Evolutionary conservation across 2,329 filamentous ascomycete species (phyloP).

Genomic region (Orbilia oligospora): DNA sequence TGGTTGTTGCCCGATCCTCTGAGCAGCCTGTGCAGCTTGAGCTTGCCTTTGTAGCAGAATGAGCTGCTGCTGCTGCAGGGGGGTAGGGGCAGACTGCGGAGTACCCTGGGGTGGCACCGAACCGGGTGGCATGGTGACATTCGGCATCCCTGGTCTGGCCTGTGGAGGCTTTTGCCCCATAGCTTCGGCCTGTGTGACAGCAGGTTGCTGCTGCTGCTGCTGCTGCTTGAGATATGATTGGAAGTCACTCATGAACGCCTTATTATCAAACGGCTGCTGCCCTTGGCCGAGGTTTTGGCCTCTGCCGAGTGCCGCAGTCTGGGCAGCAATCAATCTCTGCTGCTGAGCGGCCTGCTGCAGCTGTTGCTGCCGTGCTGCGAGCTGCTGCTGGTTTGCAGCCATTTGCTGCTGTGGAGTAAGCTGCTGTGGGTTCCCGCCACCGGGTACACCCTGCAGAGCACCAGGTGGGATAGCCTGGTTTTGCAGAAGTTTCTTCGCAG

Average conservation of each 20-base stretch:
- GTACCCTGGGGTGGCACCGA: conserved; percentile 26
- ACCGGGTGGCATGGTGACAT: conserved; percentile 31
- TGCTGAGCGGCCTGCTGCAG: conserved; percentile 33
- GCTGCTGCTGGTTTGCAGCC: conserved; percentile 46
- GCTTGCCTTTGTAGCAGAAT: conserved; percentile 35
- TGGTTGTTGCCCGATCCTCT: conserved; percentile 26
- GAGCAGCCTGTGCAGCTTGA: conserved; percentile 22
- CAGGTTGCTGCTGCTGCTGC: conserved; percentile 30
- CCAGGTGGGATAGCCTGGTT: conserved; percentile 13
- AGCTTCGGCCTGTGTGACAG: conserved; percentile 9
- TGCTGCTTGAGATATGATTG: conserved; percentile 48
- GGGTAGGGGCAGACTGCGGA: conserved; percentile 12
- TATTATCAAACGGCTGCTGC: conserved; percentile 42
- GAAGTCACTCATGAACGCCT: conserved; percentile 50
- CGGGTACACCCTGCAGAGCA: conserved; percentile 5
- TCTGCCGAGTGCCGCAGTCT: conserved; percentile 44
- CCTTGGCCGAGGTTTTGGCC: conserved; percentile 39
- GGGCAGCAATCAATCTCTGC: conserved; percentile 36
- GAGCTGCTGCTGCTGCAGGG: conserved; percentile 35
- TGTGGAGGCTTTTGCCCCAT: conserved; percentile 11
- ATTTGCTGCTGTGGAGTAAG: conserved; percentile 38
- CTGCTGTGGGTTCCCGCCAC: conserved; percentile 34
- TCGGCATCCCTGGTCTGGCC: conserved; percentile 39
- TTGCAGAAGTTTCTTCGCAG: conserved; percentile 42
- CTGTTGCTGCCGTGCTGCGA: conserved; percentile 38